Evolutionary conservation across 1,284 basidiomycete genomes (phyloP).

Genomic region (Flammula alnicola): DNA sequence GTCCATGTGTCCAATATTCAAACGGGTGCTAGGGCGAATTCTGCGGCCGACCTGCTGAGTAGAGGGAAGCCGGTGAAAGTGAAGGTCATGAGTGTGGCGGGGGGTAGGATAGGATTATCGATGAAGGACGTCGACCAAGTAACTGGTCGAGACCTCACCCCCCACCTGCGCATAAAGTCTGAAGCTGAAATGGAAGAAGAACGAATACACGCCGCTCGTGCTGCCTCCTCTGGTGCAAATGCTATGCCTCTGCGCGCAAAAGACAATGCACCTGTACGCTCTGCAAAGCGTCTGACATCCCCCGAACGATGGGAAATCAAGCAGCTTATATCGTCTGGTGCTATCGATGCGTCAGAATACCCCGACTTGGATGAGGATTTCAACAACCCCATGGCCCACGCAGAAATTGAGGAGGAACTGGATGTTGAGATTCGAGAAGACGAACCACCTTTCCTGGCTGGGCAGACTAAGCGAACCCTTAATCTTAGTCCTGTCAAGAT

Average conservation of each 20-base stretch:
- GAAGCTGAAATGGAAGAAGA: conserved; percentile 91
- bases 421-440: conserved; percentile 98
- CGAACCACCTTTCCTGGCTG: conserved; percentile 95
- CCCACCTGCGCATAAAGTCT: conserved; percentile 91
- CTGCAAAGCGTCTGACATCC: conserved; percentile 91
- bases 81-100: conserved; percentile 94
- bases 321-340: conserved; percentile 96
- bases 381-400: conserved; percentile 73
- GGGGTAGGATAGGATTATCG: conserved; percentile 83
- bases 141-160: conserved; percentile 91
- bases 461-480: conserved; percentile 94
- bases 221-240: conserved; percentile 71
- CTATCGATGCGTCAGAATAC: conserved; percentile 91
- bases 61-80: conserved; percentile 90
- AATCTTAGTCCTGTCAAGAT: conserved; percentile 98
- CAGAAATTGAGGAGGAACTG: conserved; percentile 92
- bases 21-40: conserved; percentile 81
- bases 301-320: conserved; percentile 99
- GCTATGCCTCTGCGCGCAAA: conserved; percentile 64
- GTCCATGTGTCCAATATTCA: conserved; percentile 96
- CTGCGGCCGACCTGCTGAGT: conserved; percentile 85
- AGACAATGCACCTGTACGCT: conserved; percentile 61
- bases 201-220: conserved; percentile 60
- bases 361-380: conserved; percentile 96
- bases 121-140: conserved; percentile 98